phyloP scores from a whole-genome alignment of 495 filamentous ascomycete genomes.

The Letharia lupina region DNA sequence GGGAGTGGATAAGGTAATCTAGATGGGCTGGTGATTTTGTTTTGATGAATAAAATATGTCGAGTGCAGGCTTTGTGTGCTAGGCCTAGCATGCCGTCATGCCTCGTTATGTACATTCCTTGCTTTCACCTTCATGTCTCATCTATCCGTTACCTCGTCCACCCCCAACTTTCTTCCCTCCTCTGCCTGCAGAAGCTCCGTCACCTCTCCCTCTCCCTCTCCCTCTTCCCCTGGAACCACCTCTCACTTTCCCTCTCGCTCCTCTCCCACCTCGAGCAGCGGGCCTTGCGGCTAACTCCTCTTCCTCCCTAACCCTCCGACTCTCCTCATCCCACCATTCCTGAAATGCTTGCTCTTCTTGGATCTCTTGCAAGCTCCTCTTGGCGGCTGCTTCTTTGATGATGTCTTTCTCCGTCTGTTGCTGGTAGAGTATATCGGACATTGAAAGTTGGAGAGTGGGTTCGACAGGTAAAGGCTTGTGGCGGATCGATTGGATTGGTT shows the following conservation, averaged over 20 bases:
- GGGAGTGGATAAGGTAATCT: too few relatives aligned
- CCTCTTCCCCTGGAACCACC: neutral
- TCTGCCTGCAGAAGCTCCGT: neutral
- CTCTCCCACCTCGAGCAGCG: conserved; percentile 23
- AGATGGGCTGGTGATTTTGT: too few relatives aligned
- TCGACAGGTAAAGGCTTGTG: conserved; percentile 42
- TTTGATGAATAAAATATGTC: too few relatives aligned
- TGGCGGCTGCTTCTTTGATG: conserved; percentile 72
- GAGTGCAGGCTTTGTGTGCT: neutral
- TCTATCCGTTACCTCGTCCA: neutral
- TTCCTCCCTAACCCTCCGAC: conserved; percentile 57
- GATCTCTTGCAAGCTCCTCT: conserved; percentile 83
- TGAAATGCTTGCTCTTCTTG: conserved; percentile 95
- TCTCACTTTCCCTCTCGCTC: conserved; percentile 14
- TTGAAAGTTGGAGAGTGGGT: conserved; percentile 55
- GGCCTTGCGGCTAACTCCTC: conserved; percentile 43
- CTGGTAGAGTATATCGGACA: conserved; percentile 83
- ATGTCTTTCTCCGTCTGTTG: conserved; percentile 78
- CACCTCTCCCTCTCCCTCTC: neutral
- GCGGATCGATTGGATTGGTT: conserved; percentile 41
- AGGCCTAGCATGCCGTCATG: neutral
- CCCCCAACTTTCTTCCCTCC: neutral
- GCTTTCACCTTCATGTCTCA: neutral
- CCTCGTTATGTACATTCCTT: too few relatives aligned
- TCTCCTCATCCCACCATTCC: conserved; percentile 96